Evolutionary conservation across 306 rosid species (phyloP).

Genomic region (Datisca glomerata): DNA sequence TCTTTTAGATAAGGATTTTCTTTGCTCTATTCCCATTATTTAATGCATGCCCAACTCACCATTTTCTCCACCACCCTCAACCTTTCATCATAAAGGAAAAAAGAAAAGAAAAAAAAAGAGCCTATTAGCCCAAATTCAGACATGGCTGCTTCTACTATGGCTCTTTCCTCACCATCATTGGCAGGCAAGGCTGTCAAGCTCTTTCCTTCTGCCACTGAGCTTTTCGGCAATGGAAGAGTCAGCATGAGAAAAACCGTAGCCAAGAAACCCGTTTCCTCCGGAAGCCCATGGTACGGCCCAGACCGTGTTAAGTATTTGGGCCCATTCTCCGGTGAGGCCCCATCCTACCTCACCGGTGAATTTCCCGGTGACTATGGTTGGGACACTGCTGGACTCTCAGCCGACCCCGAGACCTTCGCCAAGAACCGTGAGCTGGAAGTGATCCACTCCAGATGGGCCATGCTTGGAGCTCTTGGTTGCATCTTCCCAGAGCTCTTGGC

Average conservation of each 20-base stretch:
- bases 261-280: constrained; percentile 11
- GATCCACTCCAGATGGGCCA: no score
- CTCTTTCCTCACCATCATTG: constrained; percentile 44
- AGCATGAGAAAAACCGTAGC: constrained; percentile 38
- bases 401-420: constrained; percentile 56
- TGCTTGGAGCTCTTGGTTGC: constrained; percentile 48
- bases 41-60: not conserved
- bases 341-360: constrained; percentile 44
- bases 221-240: constrained; percentile 17
- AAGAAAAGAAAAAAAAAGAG: no score
- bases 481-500: constrained; percentile 54
- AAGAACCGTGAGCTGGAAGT: no score
- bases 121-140: not conserved
- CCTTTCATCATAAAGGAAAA: not conserved
- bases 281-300: constrained; percentile 66
- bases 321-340: constrained; percentile 49
- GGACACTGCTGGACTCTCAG: constrained; percentile 67
- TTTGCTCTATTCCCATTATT: not conserved
- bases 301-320: constrained; percentile 63
- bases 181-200: constrained; percentile 40
- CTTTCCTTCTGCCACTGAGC: constrained; percentile 14
- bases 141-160: constrained; percentile 52
- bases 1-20: constrained; percentile 21
- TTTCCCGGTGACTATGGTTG: constrained; percentile 62
- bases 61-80: not conserved